Percentiles rank a stretch among this genome's conserved stretches.
These are phyloP conservation scores for Ogataea wickerhamii DNA, from an alignment of 805 yeast genomes.

Conservation along the genomic window DNA sequence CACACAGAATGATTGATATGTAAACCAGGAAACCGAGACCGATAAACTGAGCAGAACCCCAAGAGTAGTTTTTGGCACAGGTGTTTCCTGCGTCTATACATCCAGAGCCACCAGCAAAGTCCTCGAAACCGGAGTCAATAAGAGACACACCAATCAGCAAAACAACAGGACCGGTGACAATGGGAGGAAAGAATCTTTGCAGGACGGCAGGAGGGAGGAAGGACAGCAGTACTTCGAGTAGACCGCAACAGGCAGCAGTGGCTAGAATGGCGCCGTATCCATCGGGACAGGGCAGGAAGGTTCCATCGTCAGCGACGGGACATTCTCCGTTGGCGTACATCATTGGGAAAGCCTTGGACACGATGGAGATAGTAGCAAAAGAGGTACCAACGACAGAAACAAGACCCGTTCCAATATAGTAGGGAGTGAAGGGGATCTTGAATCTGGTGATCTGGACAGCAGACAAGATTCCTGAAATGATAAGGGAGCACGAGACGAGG, in stretches of 20 bases:
- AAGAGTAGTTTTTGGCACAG: constrained; percentile 52
- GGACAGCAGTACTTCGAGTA: constrained; percentile 67
- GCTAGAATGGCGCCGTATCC: constrained; percentile 88
- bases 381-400: constrained; percentile 90
- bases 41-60: constrained; percentile 85
- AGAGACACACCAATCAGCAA: constrained; percentile 73
- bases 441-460: constrained; percentile 76
- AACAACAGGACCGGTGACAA: constrained; percentile 93
- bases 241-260: constrained; percentile 73
- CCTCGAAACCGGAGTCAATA: constrained; percentile 68
- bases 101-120: constrained; percentile 86
- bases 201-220: constrained; percentile 72
- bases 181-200: constrained; percentile 77
- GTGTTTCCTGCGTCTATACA: constrained; percentile 38
- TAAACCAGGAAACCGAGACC: constrained; percentile 87
- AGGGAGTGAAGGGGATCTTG: constrained; percentile 68
- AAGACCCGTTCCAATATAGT: constrained; percentile 82
- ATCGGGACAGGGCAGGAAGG: constrained; percentile 72
- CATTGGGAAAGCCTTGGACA: constrained; percentile 68
- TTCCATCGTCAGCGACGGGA: constrained; percentile 61
- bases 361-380: constrained; percentile 83
- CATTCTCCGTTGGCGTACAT: constrained; percentile 76
- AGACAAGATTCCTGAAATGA: constrained; percentile 68
- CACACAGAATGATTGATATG: constrained; percentile 68
- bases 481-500: constrained; percentile 67